A percentile compares a stretch with the other conserved stretches of the same genome.
These are phyloP conservation scores for Tricholoma matsutake DNA, from an alignment of 768 basidiomycete genomes.

Conservation along the genomic window DNA sequence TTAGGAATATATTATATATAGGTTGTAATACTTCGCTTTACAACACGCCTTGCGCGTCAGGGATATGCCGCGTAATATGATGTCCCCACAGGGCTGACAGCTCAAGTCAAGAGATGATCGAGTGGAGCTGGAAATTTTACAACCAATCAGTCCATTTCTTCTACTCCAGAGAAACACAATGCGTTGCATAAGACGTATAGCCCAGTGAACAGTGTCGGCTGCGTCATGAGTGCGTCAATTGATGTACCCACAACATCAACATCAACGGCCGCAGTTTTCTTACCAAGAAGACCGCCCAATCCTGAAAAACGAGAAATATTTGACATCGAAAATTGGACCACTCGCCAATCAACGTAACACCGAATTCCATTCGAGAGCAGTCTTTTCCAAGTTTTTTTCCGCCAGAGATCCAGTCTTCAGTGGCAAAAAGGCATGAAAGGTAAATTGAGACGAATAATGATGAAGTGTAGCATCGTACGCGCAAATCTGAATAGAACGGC, in stretches of 20 bases:
- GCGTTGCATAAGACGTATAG: conserved; percentile 30
- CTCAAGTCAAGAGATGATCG: background rate
- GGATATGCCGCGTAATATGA: background rate
- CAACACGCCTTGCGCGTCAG: background rate
- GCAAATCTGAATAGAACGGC: conserved; percentile 38
- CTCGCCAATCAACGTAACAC: conserved; percentile 31
- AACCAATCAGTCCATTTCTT: conserved; percentile 24
- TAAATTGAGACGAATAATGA: too few species aligned
- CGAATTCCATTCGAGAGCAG: conserved; percentile 48
- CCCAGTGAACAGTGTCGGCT: conserved; percentile 52
- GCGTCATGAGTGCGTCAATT: conserved; percentile 50
- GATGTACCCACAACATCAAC: conserved; percentile 42
- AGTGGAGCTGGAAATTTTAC: conserved; percentile 3
- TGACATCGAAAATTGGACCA: background rate
- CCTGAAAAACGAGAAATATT: conserved; percentile 21
- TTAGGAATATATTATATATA: background rate
- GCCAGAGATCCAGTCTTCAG: too few species aligned
- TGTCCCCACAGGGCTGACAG: background rate
- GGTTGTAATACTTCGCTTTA: background rate
- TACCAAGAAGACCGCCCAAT: conserved; percentile 38
- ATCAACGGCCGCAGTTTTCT: conserved; percentile 12
- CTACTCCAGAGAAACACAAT: conserved; percentile 26
- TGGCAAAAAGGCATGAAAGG: too few species aligned
- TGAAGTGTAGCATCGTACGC: too few species aligned
- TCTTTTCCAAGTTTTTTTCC: conserved; percentile 36